Base-by-base conservation (phyloP, 1,139 yeast genomes). In the Nadsonia starkeyi-henricii region DNA sequence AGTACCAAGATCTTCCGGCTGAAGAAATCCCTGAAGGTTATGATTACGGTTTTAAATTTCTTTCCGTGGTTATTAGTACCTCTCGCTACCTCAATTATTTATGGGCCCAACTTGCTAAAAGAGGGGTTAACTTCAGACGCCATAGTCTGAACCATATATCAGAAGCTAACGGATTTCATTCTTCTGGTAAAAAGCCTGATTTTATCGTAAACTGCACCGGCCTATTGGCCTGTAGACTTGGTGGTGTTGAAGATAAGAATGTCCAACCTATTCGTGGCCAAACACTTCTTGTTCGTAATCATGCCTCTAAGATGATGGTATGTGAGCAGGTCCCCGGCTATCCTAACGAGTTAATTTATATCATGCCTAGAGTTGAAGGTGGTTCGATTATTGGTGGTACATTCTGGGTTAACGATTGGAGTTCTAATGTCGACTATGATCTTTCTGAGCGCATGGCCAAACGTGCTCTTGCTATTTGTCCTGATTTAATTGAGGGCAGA, bases 161-260 rank as follows among this genome's bases (percentile, higher is more conserved):
- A 1, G 78, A 79, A 55, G 81, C 80, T 1, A 42, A 48, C 72
- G 58, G 45, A 43, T 54, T 37, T 46, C 60, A 36, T 49, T 61
- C 28, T 41, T 53, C 19, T 66, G 58, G 56, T 5, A 20, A 42
- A 18, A 46, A 50, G 3, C 54, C 74, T 13, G 68, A 70, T 44
- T 63, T 62, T 8, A 77, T 79, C 15, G 75, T 80, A 67, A 80
- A 80, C 56, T 79, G 85, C 60, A 67, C 81, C 0, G 86, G 85
- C 12, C 64, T 77, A 42, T 83, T 84, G 5, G 78, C 85, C 2
- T 67, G 64, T 48, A 57, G 58, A 2, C 61, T 80, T 4, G 74
- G 75, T 17, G 82, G 81, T 17, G 80, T 77, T 45, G 65, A 68
- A 41, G 85, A 79, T 53, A 54, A 61, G n/a, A 62, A 65, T 1